Base-by-base conservation (phyloP, 2,329 filamentous ascomycete species). In the Hirsutella thompsonii region DNA sequence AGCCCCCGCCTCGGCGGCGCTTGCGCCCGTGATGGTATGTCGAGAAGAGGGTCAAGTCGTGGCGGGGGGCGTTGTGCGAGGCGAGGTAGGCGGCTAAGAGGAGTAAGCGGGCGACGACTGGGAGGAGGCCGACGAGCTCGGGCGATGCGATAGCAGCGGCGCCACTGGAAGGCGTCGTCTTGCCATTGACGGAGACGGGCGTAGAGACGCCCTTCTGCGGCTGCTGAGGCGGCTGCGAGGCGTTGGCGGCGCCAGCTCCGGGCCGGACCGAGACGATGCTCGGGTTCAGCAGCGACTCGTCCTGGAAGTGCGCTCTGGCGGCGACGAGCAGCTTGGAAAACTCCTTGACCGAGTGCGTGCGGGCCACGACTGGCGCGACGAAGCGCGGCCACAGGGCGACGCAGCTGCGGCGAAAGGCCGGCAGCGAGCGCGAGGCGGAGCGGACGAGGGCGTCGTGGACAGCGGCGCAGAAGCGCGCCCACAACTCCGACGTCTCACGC, bases 381-480 rank as follows among this genome's bases (percentile, higher is more conserved):
- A 98, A 96, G 4, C 79, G 74, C 10, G 81, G 79, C 92, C 92
- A 98, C 18, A 96, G 72, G 35, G 79, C 75, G 38, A 75, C 61
- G 54, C 83, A 88, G 38, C 82, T 76, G 29, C 75, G 72, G 3
- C 68, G 70, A 49, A 94, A 88, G 10, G 76, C 74, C 1, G 82
- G 71, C 13, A 96, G 69, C 30, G 90, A 88, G 38, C 88, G 79
- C 1, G 83, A 83, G 3, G 87, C 87, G 37, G 86, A 79, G 47
- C 82, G 85, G 38, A 82, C 78, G 11, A 96, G 69, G 1, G 89
- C 79, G 56, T 98, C 92, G 70, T 93, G 92, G 13, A 94, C 79
- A 4, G 86, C 85, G 38, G 77, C 77, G 46, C 81, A 77, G 65
- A 94, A 96, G 36, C 87, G 79, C 13, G 76, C 67, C 83, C 84